Percentiles rank a stretch among this genome's conserved stretches.
phyloP scores from a whole-genome alignment of 805 yeast genomes.

The Wickerhamomyces mucosus region DNA sequence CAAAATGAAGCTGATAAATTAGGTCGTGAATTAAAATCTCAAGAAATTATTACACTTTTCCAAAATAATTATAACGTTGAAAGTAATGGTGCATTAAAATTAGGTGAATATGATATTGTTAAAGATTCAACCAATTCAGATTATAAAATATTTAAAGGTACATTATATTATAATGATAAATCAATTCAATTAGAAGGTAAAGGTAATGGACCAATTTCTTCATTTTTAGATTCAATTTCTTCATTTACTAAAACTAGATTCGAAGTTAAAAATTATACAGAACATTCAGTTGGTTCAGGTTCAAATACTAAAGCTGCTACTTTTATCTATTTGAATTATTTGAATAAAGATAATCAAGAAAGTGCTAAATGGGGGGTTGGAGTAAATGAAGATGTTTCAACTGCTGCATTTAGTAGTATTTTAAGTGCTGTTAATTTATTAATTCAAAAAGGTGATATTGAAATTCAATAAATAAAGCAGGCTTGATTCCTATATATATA shows the following conservation, averaged over 20 bases:
- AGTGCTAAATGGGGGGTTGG: constrained; percentile 81
- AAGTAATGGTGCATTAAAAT: constrained; percentile 24
- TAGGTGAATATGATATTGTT: constrained; percentile 33
- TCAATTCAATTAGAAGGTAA: constrained; percentile 36
- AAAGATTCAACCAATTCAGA: constrained; percentile 26
- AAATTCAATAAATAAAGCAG: constrained; percentile 5
- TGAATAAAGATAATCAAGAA: constrained; percentile 32
- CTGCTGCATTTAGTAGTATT: constrained; percentile 68
- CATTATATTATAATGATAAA: constrained; percentile 26
- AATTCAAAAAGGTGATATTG: constrained; percentile 15
- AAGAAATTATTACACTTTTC: constrained; percentile 53
- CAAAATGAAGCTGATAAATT: constrained; percentile 54
- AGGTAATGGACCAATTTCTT: constrained; percentile 77
- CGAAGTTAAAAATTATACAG: constrained; percentile 59
- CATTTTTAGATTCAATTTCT: constrained; percentile 57
- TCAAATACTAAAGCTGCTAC: constrained; percentile 69
- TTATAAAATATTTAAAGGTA: constrained; percentile 34
- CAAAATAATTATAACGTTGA: constrained; percentile 44
- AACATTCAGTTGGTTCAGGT: constrained; percentile 67
- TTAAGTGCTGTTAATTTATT: constrained; percentile 49
- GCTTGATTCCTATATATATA: constrained; percentile 1
- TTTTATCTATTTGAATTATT: constrained; percentile 49
- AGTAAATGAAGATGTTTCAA: constrained; percentile 80
- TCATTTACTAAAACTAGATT: constrained; percentile 40
- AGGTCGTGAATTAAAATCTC: constrained; percentile 62